Evolutionary conservation across 2,329 filamentous ascomycete species (phyloP), one percentile per base, ranked within the genome.

Genomic region (Ophiostoma piceae): DNA sequence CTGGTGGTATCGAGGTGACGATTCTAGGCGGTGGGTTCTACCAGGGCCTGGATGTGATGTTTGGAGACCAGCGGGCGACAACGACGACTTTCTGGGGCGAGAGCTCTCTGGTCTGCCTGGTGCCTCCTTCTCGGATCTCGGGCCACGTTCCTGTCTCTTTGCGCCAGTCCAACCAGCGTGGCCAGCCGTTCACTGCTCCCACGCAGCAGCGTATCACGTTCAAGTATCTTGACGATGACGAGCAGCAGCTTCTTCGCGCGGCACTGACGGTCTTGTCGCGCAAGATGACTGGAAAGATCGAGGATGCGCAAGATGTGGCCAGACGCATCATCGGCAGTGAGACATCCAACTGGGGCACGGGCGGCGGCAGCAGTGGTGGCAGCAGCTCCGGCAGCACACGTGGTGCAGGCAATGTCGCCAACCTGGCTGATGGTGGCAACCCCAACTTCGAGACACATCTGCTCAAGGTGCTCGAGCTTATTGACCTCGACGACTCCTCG

Each of bases 1-100:
- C 87, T 47, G 93, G 93, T 71, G 93, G 93, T 60, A 93, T 92
- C 68, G 93, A 97, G 77, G 92, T 97, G 2, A 94, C 92, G 0
- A 86, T 95, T 70, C 82, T 96, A 9, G 93, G 94, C 22, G 91
- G 88, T 73, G 88, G 89, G 16, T 96, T 97, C 77, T 89, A 88
- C 73, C 89, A 85, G 72, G 90, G 79, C 1, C 84, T 96, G 72
- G 91, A 94, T 72, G 91, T 97, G 69, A 90, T 93, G 79, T 97
- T 97, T 77, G 94, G 94, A 29, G 81, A 84, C 43, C 80, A 83
- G 66, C 84, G 82, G 74, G 85, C 86, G 1, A 84, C 90, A 0
- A 91, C 90, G 0, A 94, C 91, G 1, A 92, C 90, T 0, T 95
- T 87, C 77, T 94, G 91, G 90, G 90, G 91, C 64, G 87, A 91